Conservation (phyloP, 495 filamentous ascomycete species). For the Penicillium flavigenum region DNA sequence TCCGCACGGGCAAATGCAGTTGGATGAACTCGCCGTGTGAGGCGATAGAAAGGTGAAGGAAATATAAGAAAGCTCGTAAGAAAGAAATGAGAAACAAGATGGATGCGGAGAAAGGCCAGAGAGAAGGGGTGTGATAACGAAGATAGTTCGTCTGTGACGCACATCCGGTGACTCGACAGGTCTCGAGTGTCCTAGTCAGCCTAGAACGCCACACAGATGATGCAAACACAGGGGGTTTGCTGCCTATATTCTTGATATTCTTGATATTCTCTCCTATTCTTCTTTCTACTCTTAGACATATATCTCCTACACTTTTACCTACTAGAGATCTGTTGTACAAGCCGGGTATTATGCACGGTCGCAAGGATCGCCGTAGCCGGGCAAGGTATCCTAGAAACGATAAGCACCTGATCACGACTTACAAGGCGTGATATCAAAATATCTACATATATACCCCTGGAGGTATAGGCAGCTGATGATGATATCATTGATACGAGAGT, state of each 20-base stretch:
- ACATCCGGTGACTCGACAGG: slow-evolving; percentile 34
- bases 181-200: slow-evolving; percentile 7
- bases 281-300: neutral
- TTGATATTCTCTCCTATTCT: neutral
- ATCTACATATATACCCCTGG: neutral
- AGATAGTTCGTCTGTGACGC: slow-evolving; percentile 28
- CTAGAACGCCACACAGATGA: slow-evolving; percentile 2
- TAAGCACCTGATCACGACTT: slow-evolving; percentile 2
- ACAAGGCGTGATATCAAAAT: neutral
- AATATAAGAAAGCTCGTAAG: neutral
- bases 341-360: neutral
- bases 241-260: neutral
- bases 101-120: slow-evolving; percentile 15
- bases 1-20: slow-evolving; percentile 36
- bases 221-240: slow-evolving; percentile 1
- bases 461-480: neutral
- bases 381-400: slow-evolving; percentile 1
- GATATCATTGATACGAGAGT: neutral
- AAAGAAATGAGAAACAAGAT: slow-evolving; percentile 25
- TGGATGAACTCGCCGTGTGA: slow-evolving; percentile 2
- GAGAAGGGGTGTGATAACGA: slow-evolving; percentile 14
- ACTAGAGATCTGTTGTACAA: neutral
- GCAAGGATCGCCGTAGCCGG: slow-evolving; percentile 2
- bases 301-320: neutral
- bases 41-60: neutral